Evolutionary conservation across 768 basidiomycete species (phyloP).

Genomic region (Trametes maxima): DNA sequence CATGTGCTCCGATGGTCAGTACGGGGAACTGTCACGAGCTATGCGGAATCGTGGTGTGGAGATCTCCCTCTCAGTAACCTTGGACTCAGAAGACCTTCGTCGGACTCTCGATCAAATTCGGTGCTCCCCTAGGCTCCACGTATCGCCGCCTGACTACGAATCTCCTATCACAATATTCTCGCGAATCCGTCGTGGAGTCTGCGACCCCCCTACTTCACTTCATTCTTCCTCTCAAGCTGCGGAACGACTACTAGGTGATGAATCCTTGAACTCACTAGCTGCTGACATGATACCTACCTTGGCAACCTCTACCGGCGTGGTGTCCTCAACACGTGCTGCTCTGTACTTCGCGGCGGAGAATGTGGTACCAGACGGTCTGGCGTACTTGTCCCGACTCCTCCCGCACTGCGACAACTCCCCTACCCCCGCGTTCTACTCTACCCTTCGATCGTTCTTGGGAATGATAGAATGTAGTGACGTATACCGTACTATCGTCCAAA

Average conservation of each 20-base stretch:
- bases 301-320: not conserved
- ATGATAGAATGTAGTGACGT: constrained; percentile 21
- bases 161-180: constrained; percentile 2
- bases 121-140: constrained; percentile 39
- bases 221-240: not conserved
- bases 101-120: constrained; percentile 52
- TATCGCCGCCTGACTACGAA: not conserved
- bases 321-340: not conserved
- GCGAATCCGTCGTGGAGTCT: constrained; percentile 16
- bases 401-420: not conserved
- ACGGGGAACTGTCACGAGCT: constrained; percentile 93
- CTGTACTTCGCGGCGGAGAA: constrained; percentile 10
- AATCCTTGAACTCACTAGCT: constrained; percentile 8
- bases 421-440: not conserved
- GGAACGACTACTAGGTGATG: constrained; percentile 11
- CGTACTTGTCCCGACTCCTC: constrained; percentile 8
- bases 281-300: constrained; percentile 11
- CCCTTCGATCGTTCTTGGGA: constrained; percentile 10
- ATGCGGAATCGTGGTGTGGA: constrained; percentile 99
- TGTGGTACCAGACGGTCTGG: constrained; percentile 7
- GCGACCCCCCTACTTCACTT: not conserved
- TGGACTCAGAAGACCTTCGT: constrained; percentile 46
- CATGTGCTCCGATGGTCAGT: constrained; percentile 90
- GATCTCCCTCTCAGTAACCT: constrained; percentile 51
- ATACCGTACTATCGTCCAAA: constrained; percentile 15